These are phyloP conservation scores for Mytilinidion resinicola DNA, from an alignment of 495 filamentous ascomycete species.

Conservation along the genomic window DNA sequence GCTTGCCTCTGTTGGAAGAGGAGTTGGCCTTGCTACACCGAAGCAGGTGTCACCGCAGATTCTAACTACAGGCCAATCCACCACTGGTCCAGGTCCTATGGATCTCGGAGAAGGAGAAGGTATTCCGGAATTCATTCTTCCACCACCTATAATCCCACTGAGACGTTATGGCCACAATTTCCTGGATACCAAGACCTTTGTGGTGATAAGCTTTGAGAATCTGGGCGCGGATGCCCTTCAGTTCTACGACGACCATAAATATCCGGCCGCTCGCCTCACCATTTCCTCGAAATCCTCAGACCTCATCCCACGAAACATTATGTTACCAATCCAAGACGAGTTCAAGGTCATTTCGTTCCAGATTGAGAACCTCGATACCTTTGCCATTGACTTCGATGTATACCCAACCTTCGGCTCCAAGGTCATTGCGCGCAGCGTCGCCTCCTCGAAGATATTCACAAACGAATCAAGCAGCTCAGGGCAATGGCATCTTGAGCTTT, in stretches of 20 bases:
- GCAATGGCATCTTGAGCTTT: slow-evolving; percentile 76
- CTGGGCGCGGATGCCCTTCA: slow-evolving; percentile 61
- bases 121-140: slow-evolving; percentile 86
- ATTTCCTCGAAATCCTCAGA: slow-evolving; percentile 95
- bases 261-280: slow-evolving; percentile 88
- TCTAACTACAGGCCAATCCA: slow-evolving; percentile 33
- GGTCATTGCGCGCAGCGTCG: slow-evolving; percentile 91
- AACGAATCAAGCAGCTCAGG: slow-evolving; percentile 68
- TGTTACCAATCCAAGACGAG: slow-evolving; percentile 94
- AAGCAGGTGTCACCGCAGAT: slow-evolving; percentile 18
- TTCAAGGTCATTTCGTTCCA: slow-evolving; percentile 89
- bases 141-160: slow-evolving; percentile 91
- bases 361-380: slow-evolving; percentile 84
- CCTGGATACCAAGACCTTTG: slow-evolving; percentile 90
- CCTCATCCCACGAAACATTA: slow-evolving; percentile 88
- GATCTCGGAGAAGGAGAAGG: slow-evolving; percentile 70
- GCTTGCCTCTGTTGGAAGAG: slow-evolving; percentile 45
- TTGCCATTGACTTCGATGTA: slow-evolving; percentile 94
- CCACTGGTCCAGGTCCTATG: slow-evolving; percentile 49
- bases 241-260: slow-evolving; percentile 93
- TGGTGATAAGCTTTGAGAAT: slow-evolving; percentile 81
- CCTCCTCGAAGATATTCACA: slow-evolving; percentile 76
- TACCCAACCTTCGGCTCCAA: slow-evolving; percentile 96
- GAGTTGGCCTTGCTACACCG: slow-evolving; percentile 13
- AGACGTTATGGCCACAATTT: slow-evolving; percentile 97